Base-by-base conservation (phyloP, 2,329 filamentous ascomycete genomes). In the Albifimbria verrucaria region DNA sequence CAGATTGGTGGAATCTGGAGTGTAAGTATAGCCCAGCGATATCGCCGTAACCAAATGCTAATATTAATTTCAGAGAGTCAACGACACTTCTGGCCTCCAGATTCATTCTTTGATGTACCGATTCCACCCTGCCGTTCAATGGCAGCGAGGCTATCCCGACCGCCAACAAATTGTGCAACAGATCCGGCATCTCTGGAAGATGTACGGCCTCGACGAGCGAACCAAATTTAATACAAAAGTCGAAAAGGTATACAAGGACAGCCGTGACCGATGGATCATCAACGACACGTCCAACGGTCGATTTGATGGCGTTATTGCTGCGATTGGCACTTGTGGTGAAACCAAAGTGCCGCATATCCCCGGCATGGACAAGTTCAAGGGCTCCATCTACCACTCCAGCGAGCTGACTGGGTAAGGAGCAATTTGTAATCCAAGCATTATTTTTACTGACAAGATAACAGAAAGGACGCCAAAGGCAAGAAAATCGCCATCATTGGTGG, bases 61-160 rank as follows among this genome's bases (percentile, higher is more conserved):
- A 23, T 22, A 2, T 6, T 7, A 11, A 7, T 3, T 24, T 0
- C 54, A 90, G 85, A 80, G 81, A 68, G 89, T 94, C 41, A 93
- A 94, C 72, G 89, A 88, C 49, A 92, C 89, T 0, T 92, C 89
- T 0, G 84, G 88, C 17, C 79, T 95, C 1, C 90, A 94, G 64
- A 92, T 95, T 21, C 89, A 95, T 67, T 90, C 86, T 20, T 69
- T 92, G 53, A 94, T 94, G 90, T 95, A 93, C 68, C 83, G 90
- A 21, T 96, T 95, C 67, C 89, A 93, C 59, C 91, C 91, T 0
- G 88, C 87, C 0, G 83, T 95, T 1, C 77, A 81, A 55, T 95
- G 89, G 85, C 75, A 81, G 28, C 75, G 78, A 25, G 89, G 89
- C n/a, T 95, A 95, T 63, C 91, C 91, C 0, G 80, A 86, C 55